phyloP scores from a whole-genome alignment of 169 alveolate genomes.

The Plasmodium malariae region DNA sequence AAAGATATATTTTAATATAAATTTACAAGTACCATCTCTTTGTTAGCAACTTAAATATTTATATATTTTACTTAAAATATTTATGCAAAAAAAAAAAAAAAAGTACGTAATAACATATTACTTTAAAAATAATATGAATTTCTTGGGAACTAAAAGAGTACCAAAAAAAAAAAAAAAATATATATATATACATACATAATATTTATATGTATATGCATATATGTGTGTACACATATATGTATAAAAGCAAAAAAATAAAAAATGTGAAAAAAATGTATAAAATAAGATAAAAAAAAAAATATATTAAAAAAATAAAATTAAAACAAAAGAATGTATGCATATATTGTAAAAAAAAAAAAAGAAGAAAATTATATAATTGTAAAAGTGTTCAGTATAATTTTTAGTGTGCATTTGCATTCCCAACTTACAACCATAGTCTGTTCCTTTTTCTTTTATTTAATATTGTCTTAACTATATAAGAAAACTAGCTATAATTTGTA shows the following conservation, averaged over 20 bases:
- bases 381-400: neutral
- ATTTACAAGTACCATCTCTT: too few relatives aligned
- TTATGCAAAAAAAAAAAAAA: neutral
- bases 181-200: neutral
- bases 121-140: slow-evolving; percentile 12
- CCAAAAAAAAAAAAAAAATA: slow-evolving; percentile 6
- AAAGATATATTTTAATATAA: too few relatives aligned
- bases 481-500: neutral
- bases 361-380: neutral
- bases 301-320: neutral
- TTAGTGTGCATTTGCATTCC: slow-evolving; percentile 20
- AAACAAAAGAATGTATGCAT: neutral
- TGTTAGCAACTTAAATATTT: too few relatives aligned
- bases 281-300: neutral
- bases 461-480: too few relatives aligned
- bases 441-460: neutral
- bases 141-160: neutral
- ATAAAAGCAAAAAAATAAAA: slow-evolving; percentile 1
- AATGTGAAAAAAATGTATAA: neutral
- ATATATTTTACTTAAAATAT: too few relatives aligned
- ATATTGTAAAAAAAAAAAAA: neutral
- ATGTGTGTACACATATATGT: neutral
- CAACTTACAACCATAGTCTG: neutral
- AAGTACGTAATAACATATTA: slow-evolving; percentile 1
- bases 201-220: neutral